Percentiles rank a stretch among this genome's conserved stretches.
Conservation (phyloP, 208 protist species). For the Crithidia acanthocephali region DNA sequence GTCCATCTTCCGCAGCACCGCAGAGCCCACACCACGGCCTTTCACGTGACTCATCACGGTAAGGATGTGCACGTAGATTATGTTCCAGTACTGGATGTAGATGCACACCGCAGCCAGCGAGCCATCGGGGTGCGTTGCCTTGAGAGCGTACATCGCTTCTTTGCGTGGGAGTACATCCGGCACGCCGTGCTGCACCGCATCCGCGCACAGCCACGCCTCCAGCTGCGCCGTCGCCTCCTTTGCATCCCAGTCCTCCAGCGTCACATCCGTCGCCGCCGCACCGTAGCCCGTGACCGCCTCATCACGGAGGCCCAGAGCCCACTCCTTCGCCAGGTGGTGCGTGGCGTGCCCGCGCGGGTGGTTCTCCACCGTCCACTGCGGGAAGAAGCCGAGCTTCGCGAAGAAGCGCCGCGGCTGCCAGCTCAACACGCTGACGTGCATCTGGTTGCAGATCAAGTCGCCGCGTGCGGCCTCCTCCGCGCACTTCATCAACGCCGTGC, state of each 20-base stretch:
- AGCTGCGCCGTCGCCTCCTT: not conserved
- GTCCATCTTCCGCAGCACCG: slow-evolving; percentile 18
- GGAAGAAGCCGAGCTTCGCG: slow-evolving; percentile 23
- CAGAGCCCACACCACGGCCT: slow-evolving; percentile 18
- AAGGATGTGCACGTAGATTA: slow-evolving; percentile 16
- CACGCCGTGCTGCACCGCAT: slow-evolving; percentile 17
- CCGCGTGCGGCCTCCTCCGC: slow-evolving; percentile 17
- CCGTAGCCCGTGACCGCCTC: not conserved
- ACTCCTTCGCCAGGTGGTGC: slow-evolving; percentile 36
- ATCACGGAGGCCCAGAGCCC: not conserved
- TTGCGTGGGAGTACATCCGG: not conserved
- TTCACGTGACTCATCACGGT: not conserved
- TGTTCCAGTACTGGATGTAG: slow-evolving; percentile 7
- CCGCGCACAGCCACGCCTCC: slow-evolving; percentile 1
- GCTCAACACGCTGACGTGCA: slow-evolving; percentile 22
- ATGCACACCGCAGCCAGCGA: not conserved
- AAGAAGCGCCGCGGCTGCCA: slow-evolving; percentile 41
- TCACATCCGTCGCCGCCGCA: not conserved
- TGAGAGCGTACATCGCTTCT: not conserved
- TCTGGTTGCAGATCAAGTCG: slow-evolving; percentile 14
- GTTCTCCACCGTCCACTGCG: slow-evolving; percentile 22
- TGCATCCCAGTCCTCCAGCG: slow-evolving; percentile 4
- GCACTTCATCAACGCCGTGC: slow-evolving; percentile 18
- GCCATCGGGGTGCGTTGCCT: slow-evolving; percentile 3
- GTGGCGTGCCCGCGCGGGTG: slow-evolving; percentile 21